Percentiles rank a stretch among this genome's conserved stretches.
These are phyloP conservation scores for Pulchroboletus neoregius DNA, from an alignment of 1,284 basidiomycete genomes.

Conservation along the genomic window DNA sequence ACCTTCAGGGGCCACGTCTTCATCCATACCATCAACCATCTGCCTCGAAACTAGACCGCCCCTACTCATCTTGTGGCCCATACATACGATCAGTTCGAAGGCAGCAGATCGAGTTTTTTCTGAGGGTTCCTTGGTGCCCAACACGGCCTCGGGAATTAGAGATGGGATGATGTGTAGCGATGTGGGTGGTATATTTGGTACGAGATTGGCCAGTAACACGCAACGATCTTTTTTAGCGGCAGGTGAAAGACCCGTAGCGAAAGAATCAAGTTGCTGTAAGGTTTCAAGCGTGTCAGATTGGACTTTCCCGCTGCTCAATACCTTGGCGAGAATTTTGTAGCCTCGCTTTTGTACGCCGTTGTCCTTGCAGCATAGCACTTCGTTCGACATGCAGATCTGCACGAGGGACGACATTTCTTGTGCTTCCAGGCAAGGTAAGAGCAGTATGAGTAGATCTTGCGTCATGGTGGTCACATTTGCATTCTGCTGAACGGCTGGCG, in stretches of 20 bases:
- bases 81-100: conserved; percentile 86
- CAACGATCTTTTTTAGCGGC: conserved; percentile 96
- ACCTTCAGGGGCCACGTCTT: conserved; percentile 62
- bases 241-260: conserved; percentile 64
- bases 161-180: conserved; percentile 84
- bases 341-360: conserved; percentile 94
- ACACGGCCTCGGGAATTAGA: conserved; percentile 90
- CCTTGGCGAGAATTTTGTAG: conserved; percentile 82
- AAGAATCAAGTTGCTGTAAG: conserved; percentile 60
- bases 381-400: conserved; percentile 53
- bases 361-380: conserved; percentile 69
- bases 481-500: conserved; percentile 28
- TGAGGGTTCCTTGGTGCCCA: conserved; percentile 98
- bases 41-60: conserved; percentile 83
- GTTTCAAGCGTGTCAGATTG: conserved; percentile 37
- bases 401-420: conserved; percentile 63
- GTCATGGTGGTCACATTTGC: conserved; percentile 61
- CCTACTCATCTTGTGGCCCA: conserved; percentile 89
- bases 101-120: conserved; percentile 88
- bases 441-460: conserved; percentile 85
- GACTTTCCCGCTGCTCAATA: conserved; percentile 63
- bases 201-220: conserved; percentile 69
- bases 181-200: conserved; percentile 66
- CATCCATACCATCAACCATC: conserved; percentile 79
- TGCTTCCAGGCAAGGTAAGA: conserved; percentile 74